A percentile compares a stretch with the other conserved stretches of the same genome.
These are phyloP conservation scores for Penicillium sp. DNA, from an alignment of 2,329 filamentous ascomycete genomes.

Conservation along the genomic window DNA sequence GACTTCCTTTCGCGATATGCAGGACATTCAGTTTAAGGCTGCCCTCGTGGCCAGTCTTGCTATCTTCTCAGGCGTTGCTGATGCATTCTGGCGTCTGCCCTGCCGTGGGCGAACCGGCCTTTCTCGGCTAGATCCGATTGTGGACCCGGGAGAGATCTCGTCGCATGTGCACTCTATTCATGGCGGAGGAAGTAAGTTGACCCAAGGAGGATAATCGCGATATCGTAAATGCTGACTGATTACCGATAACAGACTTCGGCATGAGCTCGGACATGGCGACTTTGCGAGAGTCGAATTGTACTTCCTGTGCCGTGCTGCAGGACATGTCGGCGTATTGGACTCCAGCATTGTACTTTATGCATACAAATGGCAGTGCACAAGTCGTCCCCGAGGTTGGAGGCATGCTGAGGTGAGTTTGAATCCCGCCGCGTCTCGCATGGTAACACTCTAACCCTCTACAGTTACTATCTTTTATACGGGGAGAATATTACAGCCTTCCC, in stretches of 20 bases:
- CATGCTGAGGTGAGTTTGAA: conserved; percentile 73
- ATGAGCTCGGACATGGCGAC: conserved; percentile 57
- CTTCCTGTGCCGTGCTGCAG: conserved; percentile 75
- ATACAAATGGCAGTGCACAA: conserved; percentile 66
- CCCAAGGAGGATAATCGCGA: background rate
- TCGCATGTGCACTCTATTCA: conserved; percentile 73
- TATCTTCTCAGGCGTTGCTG: conserved; percentile 38
- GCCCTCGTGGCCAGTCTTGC: conserved; percentile 28
- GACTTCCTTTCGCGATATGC: conserved; percentile 21
- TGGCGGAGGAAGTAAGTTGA: conserved; percentile 70
- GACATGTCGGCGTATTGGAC: conserved; percentile 91
- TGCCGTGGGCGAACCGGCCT: conserved; percentile 71
- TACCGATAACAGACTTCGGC: conserved; percentile 61
- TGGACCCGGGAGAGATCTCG: conserved; percentile 61
- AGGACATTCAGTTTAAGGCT: conserved; percentile 18
- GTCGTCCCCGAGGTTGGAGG: conserved; percentile 75
- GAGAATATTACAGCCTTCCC: conserved; percentile 72
- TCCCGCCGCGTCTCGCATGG: background rate
- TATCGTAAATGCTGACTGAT: conserved; percentile 6
- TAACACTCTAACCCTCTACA: conserved; percentile 31
- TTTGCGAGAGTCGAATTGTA: conserved; percentile 67
- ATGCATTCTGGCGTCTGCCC: conserved; percentile 88
- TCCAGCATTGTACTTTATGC: conserved; percentile 75
- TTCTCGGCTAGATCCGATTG: conserved; percentile 75
- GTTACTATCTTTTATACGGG: conserved; percentile 81